Evolutionary conservation across 1,139 yeast genomes (phyloP).

Genomic region (Geotrichum siamense): DNA sequence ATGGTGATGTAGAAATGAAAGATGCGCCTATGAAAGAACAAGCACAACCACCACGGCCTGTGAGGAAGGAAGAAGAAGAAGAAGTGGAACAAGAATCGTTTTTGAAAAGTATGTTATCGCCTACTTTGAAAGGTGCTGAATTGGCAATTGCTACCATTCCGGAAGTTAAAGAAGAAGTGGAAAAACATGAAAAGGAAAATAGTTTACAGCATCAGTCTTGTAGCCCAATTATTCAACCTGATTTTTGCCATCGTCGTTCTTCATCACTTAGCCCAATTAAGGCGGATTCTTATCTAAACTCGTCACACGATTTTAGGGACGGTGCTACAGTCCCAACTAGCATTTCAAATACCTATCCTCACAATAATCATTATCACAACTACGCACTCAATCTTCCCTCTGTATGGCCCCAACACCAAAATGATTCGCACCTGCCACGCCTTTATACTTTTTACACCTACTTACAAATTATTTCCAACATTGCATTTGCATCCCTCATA

Average conservation of each 20-base stretch:
- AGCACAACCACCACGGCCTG: not conserved
- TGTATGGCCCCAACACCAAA: too few relatives aligned
- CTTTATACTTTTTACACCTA: conserved; percentile 16
- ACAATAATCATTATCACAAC: conserved; percentile 12
- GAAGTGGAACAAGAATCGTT: not conserved
- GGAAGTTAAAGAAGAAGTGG: too few relatives aligned
- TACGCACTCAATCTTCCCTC: conserved; percentile 10
- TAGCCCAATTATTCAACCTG: too few relatives aligned
- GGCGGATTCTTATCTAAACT: too few relatives aligned
- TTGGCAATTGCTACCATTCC: conserved; percentile 13
- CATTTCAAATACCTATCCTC: conserved; percentile 1
- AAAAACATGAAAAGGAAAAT: too few relatives aligned
- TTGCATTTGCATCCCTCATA: conserved; percentile 13
- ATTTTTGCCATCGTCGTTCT: too few relatives aligned
- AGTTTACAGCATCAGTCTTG: too few relatives aligned
- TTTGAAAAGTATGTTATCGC: conserved; percentile 11
- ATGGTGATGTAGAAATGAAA: not conserved
- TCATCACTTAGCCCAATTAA: too few relatives aligned
- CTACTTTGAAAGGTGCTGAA: conserved; percentile 18
- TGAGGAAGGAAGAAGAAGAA: not conserved
- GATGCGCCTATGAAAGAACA: not conserved
- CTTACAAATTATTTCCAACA: conserved; percentile 15
- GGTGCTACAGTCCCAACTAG: not conserved
- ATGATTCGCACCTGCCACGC: not conserved
- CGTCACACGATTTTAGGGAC: too few relatives aligned